These are phyloP conservation scores for Neurospora sp. DNA, from an alignment of 495 filamentous ascomycete species.

Conservation along the genomic window DNA sequence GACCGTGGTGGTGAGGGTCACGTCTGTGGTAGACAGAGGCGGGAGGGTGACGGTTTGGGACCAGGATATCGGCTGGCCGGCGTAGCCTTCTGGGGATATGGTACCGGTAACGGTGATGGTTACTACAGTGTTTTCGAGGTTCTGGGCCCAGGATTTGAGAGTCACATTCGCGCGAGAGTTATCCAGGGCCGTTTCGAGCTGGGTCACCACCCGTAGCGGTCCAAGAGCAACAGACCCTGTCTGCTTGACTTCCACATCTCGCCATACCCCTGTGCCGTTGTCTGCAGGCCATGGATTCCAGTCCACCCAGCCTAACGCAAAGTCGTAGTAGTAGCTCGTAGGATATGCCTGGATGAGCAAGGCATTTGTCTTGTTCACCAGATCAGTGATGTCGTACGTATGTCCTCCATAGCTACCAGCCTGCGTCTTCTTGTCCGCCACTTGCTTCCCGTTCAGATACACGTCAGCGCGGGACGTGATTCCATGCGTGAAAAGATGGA, in stretches of 20 bases:
- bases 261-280: constrained; percentile 52
- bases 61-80: constrained; percentile 14
- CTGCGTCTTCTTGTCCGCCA: constrained; percentile 39
- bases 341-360: constrained; percentile 45
- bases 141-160: constrained; percentile 39
- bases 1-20: constrained; percentile 27
- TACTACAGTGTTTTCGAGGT: constrained; percentile 31
- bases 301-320: constrained; percentile 52
- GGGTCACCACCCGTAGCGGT: constrained; percentile 37
- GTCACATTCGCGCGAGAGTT: constrained; percentile 30
- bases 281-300: constrained; percentile 57
- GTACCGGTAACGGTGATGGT: constrained; percentile 28
- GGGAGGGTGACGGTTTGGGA: constrained; percentile 26
- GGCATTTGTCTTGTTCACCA: constrained; percentile 34
- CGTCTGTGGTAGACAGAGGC: constrained; percentile 24
- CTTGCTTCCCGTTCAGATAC: constrained; percentile 45
- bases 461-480: constrained; percentile 53
- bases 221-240: constrained; percentile 45
- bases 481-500: constrained; percentile 46
- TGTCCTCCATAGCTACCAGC: constrained; percentile 48
- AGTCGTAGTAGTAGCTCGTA: constrained; percentile 48
- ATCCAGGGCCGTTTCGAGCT: constrained; percentile 22
- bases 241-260: constrained; percentile 47
- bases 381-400: constrained; percentile 41
- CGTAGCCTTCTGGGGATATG: constrained; percentile 19